Base-by-base conservation (phyloP, 192 early-diverging fungal genomes). In the Entomortierella beljakovae region DNA sequence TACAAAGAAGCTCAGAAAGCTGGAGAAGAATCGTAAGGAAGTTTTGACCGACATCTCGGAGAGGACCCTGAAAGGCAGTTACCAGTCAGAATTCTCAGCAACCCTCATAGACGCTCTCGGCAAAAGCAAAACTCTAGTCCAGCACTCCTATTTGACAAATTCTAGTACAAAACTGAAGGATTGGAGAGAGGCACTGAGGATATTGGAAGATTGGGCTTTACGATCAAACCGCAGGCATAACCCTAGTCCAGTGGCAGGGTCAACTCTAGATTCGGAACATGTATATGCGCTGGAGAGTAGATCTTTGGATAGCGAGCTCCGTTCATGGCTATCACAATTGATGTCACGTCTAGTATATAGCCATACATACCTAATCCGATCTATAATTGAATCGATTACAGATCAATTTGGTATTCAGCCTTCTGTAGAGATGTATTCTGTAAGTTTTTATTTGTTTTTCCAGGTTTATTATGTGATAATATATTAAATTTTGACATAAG, bases 321-420 rank as follows among this genome's bases (percentile, higher is more conserved):
- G 46, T 5, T 22, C 13, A 3, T 64, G 65, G 55, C 34, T 77
- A 25, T 23, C 52, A 15, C 62, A 60, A 31, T 13, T 77, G 38
- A 63, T 69, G 54, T 50, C 31, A 16, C 42, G 53, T 16, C 61
- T 77, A 22, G 74, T 77, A 1, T 62, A 69, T 42, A 68, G 64
- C n/a, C 74, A 77, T n/a, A 77, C 74, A 0, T 64, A 54, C 43
- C 15, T 69, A n/a, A 43, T 77, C 18, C 65, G 74, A 23, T 64
- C 74, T 9, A 58, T 64, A 60, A 32, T 77, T 4, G 74, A 69
- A 25, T 64, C 64, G 0, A 52, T 69, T 22, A 34, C 66, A 1
- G n/a, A 23, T 16, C 58, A 68, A 15, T 77, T 64, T 53, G 74
- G 74, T 3, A 64, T 77, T 15, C 33, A 48, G 6, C 31, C 74